A percentile compares a stretch with the other conserved stretches of the same genome.
Conservation (phyloP, 352 stramenopile species). For the Phytophthora fragariaefolia region DNA sequence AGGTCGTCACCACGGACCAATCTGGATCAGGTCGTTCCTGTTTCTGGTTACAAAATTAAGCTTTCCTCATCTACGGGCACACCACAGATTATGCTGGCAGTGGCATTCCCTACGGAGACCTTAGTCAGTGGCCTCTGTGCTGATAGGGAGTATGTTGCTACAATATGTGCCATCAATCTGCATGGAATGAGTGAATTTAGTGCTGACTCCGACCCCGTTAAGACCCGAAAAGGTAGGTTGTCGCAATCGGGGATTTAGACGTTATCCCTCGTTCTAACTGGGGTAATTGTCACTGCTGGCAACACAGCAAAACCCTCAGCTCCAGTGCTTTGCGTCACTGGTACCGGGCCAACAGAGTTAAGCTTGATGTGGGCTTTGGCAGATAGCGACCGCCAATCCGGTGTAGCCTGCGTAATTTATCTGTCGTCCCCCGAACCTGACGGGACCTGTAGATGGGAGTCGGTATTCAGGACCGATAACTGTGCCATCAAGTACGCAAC, state of each 20-base stretch:
- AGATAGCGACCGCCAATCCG: conserved; percentile 17
- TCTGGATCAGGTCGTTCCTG: conserved; percentile 57
- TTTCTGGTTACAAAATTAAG: conserved; percentile 74
- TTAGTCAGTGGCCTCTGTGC: conserved; percentile 41
- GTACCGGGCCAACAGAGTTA: conserved; percentile 16
- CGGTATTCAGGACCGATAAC: conserved; percentile 25
- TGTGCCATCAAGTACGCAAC: conserved; percentile 22
- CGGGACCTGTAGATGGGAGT: conserved; percentile 30
- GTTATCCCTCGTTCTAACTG: not conserved
- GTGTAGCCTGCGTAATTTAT: conserved; percentile 27
- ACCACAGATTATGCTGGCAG: conserved; percentile 33
- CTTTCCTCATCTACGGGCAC: conserved; percentile 16
- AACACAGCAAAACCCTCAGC: conserved; percentile 26
- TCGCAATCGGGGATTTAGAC: not conserved
- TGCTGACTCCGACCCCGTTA: conserved; percentile 30
- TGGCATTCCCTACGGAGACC: conserved; percentile 36
- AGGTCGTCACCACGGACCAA: conserved; percentile 40
- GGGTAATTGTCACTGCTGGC: not conserved
- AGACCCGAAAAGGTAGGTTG: conserved; percentile 42
- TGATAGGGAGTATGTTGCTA: conserved; percentile 49
- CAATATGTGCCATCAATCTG: conserved; percentile 63
- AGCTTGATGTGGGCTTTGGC: conserved; percentile 27
- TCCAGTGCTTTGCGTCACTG: conserved; percentile 18
- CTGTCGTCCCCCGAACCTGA: conserved; percentile 27
- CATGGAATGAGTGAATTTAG: conserved; percentile 68